These are phyloP conservation scores for Podosphaera fusca DNA, from an alignment of 2,329 filamentous ascomycete species.

Conservation along the genomic window DNA sequence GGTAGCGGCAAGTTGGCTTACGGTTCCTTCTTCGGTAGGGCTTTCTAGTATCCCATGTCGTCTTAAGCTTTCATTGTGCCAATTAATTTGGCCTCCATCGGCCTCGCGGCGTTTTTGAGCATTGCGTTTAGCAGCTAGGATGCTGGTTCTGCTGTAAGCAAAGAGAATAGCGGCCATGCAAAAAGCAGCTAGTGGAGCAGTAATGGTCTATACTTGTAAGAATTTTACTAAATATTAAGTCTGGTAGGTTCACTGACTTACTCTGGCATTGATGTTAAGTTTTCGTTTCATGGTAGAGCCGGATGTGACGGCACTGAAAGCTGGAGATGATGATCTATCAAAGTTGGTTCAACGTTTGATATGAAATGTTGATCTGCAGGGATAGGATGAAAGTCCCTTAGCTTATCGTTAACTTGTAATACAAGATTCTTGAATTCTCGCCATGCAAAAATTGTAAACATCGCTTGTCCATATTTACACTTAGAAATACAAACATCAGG, in stretches of 20 bases:
- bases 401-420: too few species aligned
- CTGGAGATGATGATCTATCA: too few species aligned
- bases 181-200: slow-evolving; percentile 28
- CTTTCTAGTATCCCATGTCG: slow-evolving; percentile 26
- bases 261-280: slow-evolving; percentile 12
- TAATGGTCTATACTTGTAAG: slow-evolving; percentile 15
- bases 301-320: too few species aligned
- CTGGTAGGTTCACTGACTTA: not conserved
- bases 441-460: not conserved
- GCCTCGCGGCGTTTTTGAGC: slow-evolving; percentile 34
- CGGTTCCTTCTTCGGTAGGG: slow-evolving; percentile 16
- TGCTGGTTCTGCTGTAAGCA: slow-evolving; percentile 39
- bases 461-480: not conserved
- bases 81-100: slow-evolving; percentile 30
- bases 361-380: too few species aligned
- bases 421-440: too few species aligned
- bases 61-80: slow-evolving; percentile 29
- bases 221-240: not conserved
- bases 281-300: slow-evolving; percentile 8
- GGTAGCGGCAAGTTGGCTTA: slow-evolving; percentile 12
- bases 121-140: slow-evolving; percentile 41
- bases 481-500: slow-evolving; percentile 1
- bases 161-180: slow-evolving; percentile 30
- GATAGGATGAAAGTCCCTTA: too few species aligned
- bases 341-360: too few species aligned